A percentile compares a stretch with the other conserved stretches of the same genome.
phyloP scores from a whole-genome alignment of 164 flowering plant genomes.

The Saururus chinensis region DNA sequence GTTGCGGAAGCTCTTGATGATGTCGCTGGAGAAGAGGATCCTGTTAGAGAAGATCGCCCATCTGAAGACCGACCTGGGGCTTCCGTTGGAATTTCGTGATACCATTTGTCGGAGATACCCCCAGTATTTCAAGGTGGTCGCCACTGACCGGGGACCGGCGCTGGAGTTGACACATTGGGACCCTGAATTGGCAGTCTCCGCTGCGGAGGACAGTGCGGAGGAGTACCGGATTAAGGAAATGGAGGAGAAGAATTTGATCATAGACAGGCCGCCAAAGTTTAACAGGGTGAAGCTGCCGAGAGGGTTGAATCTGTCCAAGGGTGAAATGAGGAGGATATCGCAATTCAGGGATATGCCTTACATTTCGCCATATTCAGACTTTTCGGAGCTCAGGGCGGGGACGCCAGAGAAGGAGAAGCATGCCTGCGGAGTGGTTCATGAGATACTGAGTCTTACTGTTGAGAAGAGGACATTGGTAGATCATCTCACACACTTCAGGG shows the following conservation, averaged over 20 bases:
- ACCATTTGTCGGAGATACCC: constrained; percentile 78
- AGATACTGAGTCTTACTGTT: constrained; percentile 74
- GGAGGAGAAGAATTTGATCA: constrained; percentile 65
- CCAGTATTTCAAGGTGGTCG: constrained; percentile 72
- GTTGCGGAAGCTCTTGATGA: constrained; percentile 88
- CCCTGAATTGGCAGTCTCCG: constrained; percentile 84
- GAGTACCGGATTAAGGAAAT: constrained; percentile 45
- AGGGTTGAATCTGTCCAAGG: constrained; percentile 75
- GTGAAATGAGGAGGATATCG: constrained; percentile 60
- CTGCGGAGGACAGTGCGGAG: constrained; percentile 68
- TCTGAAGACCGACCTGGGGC: constrained; percentile 72
- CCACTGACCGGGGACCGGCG: constrained; percentile 65
- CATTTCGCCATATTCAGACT: constrained; percentile 84
- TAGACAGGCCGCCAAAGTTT: constrained; percentile 75
- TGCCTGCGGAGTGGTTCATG: constrained; percentile 88
- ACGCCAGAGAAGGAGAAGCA: constrained; percentile 76
- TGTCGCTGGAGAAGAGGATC: constrained; percentile 81
- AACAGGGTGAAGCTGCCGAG: constrained; percentile 73
- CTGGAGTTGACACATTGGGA: constrained; percentile 89
- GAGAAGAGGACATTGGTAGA: constrained; percentile 95
- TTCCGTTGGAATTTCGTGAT: constrained; percentile 70
- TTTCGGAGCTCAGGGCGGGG: constrained; percentile 55
- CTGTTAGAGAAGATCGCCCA: constrained; percentile 78
- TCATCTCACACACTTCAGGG: constrained; percentile 87
- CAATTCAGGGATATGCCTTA: constrained; percentile 70